Conservation (phyloP, 2,329 filamentous ascomycete genomes). For the Verticillium klebahnii region DNA sequence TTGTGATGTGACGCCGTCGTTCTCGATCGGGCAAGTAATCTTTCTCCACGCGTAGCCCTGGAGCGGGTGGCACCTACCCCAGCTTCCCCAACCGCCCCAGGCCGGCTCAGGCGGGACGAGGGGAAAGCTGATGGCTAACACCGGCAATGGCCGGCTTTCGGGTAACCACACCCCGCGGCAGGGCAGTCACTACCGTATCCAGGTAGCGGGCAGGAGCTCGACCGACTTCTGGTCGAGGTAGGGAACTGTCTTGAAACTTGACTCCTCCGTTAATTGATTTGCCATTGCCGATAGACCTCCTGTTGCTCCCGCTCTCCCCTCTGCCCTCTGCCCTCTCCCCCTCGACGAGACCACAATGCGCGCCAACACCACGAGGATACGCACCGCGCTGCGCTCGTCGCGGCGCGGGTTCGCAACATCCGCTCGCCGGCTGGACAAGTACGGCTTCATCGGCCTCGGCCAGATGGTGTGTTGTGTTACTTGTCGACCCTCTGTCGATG, state of each 20-base stretch:
- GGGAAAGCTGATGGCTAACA: conserved; percentile 13
- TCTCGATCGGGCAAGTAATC: neutral
- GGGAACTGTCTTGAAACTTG: conserved; percentile 5
- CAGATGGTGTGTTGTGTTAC: conserved; percentile 46
- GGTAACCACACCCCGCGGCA: conserved; percentile 11
- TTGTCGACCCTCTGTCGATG: too few species aligned
- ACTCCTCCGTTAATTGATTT: neutral
- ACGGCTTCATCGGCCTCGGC: conserved; percentile 56
- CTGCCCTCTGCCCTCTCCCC: too few species aligned
- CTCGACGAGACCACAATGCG: neutral
- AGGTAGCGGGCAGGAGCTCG: neutral
- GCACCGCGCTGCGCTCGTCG: conserved; percentile 26
- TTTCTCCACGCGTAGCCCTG: neutral
- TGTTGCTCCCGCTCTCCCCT: neutral
- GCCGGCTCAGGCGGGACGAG: neutral
- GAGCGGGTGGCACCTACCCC: neutral
- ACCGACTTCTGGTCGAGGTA: neutral
- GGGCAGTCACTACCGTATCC: neutral
- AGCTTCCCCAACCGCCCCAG: neutral
- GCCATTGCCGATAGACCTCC: neutral
- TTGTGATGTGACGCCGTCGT: neutral
- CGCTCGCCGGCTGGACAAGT: conserved; percentile 41
- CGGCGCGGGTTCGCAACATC: conserved; percentile 48
- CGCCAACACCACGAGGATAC: conserved; percentile 5
- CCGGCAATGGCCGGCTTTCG: conserved; percentile 32